Evolutionary conservation across 768 basidiomycete species (phyloP), one percentile per base, ranked within the genome.

Genomic region (Calocera cornea): DNA sequence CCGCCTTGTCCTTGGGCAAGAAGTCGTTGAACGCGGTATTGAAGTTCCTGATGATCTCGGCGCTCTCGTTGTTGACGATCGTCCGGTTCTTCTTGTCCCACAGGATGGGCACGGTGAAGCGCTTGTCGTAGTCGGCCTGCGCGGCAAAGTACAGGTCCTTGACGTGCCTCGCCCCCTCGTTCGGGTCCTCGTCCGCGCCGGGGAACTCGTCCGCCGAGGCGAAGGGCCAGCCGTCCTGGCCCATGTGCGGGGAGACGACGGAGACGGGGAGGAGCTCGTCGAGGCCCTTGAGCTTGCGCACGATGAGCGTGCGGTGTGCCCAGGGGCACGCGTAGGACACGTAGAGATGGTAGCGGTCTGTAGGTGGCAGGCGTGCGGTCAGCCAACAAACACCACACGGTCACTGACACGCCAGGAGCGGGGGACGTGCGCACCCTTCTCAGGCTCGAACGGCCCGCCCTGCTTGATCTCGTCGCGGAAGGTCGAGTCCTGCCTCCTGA

Each of bases 271-370:
- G 84, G 69, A 90, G 78, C 29, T 87, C 82, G 70, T 98, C 89
- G 27, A 99, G 81, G 1, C 95, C 94, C 76, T 99, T 99, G 72
- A 98, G 82, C 77, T 92, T 87, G 71, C 95, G 83, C 2, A 88
- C 81, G 72, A 98, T 97, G 69, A 97, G 80, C 2, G 94, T 84
- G 71, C 95, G 83, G 29, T 92, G 92, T 0, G 95, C 95, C 95
- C 95, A 98, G 10, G 54, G 54, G 54, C 54, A 60, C 19, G 41
- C 38, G 38, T 69, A 64, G 12, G 65, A 69, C 29, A 69, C 64
- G 54, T 70, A 70, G n/a, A 70, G 66, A 31, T 70, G 70, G 54
- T 69, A 69, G 17, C 68, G 66, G 29, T 33, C 66, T 67, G 34
- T 31, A 8, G 2, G 27, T 16, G 41, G 2, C n/a, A 41, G 38